Evolutionary conservation across 306 rosid genomes (phyloP), one percentile per base, ranked within the genome.

Genomic region (Adenanthera pavonina): DNA sequence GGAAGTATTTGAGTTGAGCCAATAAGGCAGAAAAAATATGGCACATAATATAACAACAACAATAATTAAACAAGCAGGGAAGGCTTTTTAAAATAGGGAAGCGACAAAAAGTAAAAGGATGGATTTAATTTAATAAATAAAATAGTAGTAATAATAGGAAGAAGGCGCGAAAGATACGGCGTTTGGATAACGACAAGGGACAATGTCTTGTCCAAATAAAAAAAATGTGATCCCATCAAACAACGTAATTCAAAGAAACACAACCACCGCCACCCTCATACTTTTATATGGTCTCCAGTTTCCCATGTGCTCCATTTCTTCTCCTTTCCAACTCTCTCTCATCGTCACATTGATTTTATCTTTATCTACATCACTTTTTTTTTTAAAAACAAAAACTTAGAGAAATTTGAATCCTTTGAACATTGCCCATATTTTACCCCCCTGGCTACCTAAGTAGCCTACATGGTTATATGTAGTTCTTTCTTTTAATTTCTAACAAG

Each of bases 141-240:
- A 25, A 25, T 25, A 25, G 30, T 25, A 0, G 30, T 1, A 36
- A 3, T 5, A 25, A 3, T 52, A 36, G 5, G 19, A 14, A 15
- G 9, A 16, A 16, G 59, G 17, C 12, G 30, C 30, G 47, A 5
- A 2, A 6, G 71, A 36, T 36, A 38, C 11, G 56, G 56, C 46
- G 38, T 46, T 38, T 20, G 46, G 82, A 79, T 69, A 79, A 79
- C 52, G 83, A 79, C 77, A 44, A 43, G 7, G 16, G 70, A 60
- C 34, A 19, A 36, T 51, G 72, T 60, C 46, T 20, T 48, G 46
- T 49, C 36, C 25, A 10, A 64, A 51, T 80, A 62, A 73, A 64
- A 51, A 38, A 7, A 36, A 3, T 2, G 8, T 19, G 64, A 57
- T 57, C 64, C 33, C 15, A 67, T 72, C 72, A 73, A 67, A 30